Evolutionary conservation across 2,329 filamentous ascomycete genomes (phyloP), one percentile per base, ranked within the genome.

Genomic region (Beauveria brongniartii): DNA sequence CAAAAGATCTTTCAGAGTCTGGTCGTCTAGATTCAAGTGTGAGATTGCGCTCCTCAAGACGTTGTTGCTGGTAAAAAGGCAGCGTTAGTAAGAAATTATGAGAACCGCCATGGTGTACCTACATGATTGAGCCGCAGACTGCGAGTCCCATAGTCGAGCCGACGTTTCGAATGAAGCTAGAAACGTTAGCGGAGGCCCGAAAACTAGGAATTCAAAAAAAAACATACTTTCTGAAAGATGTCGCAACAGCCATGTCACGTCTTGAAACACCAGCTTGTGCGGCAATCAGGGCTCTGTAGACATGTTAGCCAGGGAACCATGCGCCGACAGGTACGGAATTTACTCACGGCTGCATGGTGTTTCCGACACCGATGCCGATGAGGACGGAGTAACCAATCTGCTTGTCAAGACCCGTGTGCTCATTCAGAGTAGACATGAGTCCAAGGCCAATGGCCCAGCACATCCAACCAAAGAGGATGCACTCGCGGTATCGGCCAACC

Each of bases 241-340:
- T 77, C 4, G 76, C 74, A 43, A 77, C 70, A 2, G 75, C 75
- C 75, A 77, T 77, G 40, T 77, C 74, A 2, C 71, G 67, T 47
- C 75, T 67, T 77, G 83, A 78, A 67, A 86, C 72, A 70, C 84
- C 67, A 72, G 81, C 71, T 74, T 86, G 76, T 73, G 85, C 72
- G 71, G 83, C 71, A 77, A 87, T 75, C 43, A 77, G 64, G n/a
- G 75, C 70, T 18, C 74, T 75, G 20, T 58, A 28, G 18, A 4
- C 16, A 24, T 2, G 26, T 66, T 26, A 66, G 51, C 40, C n/a
- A 55, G n/a, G 47, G 48, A n/a, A 4, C 24, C 3, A 2, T 9
- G 1, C 8, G 3, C 24, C 6, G 16, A 26, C 37, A 50, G 1
- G 26, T 9, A 3, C 6, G 1, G 6, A 8, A 14, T 9, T 20